Base-by-base conservation (phyloP, 805 yeast genomes). In the Candida yuanshanica region DNA sequence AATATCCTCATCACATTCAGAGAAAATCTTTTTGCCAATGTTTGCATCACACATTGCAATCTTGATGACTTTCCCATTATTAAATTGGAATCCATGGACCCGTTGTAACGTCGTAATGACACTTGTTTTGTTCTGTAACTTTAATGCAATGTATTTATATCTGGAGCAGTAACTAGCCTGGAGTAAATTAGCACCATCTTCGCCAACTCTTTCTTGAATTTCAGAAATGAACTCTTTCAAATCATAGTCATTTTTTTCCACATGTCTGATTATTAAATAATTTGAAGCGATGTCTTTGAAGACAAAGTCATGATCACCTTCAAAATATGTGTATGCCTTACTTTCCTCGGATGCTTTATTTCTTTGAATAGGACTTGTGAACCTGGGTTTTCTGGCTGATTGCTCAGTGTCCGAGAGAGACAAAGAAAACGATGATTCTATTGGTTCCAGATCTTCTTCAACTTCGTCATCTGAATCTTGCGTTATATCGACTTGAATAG, bases 1-100 rank as follows among this genome's bases (percentile, higher is more conserved):
- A 12, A n/a, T 18, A 29, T 22, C 16, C 7, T 33, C 29, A 12
- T 37, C 33, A 12, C 21, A 24, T 14, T 22, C 35, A 13, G 20
- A 11, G 2, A 29, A 24, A 13, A 50, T 33, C 11, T 39, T n/a
- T 8, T 41, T 20, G 4, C 42, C 50, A 29, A 44, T 35, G 4
- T 8, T 12, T 4, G 34, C 34, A 21, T 48, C 49, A 44, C 50
- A 43, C 10, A 43, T 18, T 3, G 45, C 35, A 2, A 40, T 17
- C 2, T 32, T 22, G 2, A 44, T 9, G 4, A 27, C 5, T 1
- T 12, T 6, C 3, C 17, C 20, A 6, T 31, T 32, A 1, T 38
- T 29, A 26, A 44, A 48, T 8, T 14, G 20, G 11, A 17, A 29
- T 5, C 43, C 38, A 41, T 50, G 54, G 2, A 50, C 12, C 4